Evolutionary conservation across 1,284 basidiomycete genomes (phyloP).

Genomic region (Takashimella tepidaria): DNA sequence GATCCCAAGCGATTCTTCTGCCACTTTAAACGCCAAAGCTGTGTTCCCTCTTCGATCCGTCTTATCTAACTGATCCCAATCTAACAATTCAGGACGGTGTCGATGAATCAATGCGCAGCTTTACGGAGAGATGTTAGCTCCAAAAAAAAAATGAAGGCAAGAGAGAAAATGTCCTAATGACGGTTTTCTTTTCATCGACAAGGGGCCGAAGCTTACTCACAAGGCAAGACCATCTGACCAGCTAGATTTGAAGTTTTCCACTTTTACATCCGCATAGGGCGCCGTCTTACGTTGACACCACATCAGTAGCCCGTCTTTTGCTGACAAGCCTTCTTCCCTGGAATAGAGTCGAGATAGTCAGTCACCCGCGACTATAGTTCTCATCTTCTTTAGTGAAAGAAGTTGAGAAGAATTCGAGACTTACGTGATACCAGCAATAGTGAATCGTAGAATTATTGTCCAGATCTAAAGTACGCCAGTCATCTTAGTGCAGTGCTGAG

Average conservation of each 20-base stretch:
- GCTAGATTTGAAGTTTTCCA: constrained; percentile 86
- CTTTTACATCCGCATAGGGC: constrained; percentile 81
- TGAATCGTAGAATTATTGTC: constrained; percentile 94
- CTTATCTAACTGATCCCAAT: constrained; percentile 81
- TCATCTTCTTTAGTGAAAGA: too few relatives aligned
- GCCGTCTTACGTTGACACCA: constrained; percentile 98
- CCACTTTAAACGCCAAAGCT: constrained; percentile 75
- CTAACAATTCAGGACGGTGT: constrained; percentile 86
- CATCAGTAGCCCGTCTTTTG: constrained; percentile 89
- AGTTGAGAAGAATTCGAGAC: constrained; percentile 28
- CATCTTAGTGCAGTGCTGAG: too few relatives aligned
- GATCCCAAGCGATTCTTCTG: constrained; percentile 79
- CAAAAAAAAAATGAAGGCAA: not conserved
- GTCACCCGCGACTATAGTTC: constrained; percentile 10
- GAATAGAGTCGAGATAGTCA: too few relatives aligned
- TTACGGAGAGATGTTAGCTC: constrained; percentile 11
- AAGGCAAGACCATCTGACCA: constrained; percentile 94
- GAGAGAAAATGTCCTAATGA: not conserved
- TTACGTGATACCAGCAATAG: constrained; percentile 94
- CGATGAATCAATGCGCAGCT: constrained; percentile 96
- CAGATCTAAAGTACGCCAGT: too few relatives aligned
- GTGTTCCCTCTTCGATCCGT: constrained; percentile 74
- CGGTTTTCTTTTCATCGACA: not conserved
- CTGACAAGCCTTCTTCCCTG: constrained; percentile 94
- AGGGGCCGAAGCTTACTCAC: constrained; percentile 59